phyloP scores from a whole-genome alignment of 768 basidiomycete species.

The Mycena galericulata region DNA sequence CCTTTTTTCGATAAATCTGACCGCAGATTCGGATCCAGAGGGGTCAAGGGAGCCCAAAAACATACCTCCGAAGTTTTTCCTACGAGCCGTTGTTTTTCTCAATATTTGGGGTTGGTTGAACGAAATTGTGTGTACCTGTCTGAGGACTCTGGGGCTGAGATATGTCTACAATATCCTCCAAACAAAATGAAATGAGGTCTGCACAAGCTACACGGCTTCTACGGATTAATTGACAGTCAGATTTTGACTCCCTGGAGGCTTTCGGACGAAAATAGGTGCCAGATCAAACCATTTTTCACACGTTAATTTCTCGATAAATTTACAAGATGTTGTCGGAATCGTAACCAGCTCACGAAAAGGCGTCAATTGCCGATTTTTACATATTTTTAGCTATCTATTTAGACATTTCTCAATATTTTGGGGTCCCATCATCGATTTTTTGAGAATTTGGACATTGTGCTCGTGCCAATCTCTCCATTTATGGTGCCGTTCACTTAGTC shows the following conservation, averaged over 20 bases:
- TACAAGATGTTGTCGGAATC: neutral
- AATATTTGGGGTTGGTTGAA: constrained; percentile 1
- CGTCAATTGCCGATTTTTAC: constrained; percentile 39
- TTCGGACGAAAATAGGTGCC: neutral
- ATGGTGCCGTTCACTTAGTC: neutral
- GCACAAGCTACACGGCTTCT: neutral
- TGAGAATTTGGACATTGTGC: neutral
- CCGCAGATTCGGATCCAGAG: no score
- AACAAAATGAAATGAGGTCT: neutral
- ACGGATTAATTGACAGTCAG: neutral
- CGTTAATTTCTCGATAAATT: neutral
- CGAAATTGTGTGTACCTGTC: constrained; percentile 10
- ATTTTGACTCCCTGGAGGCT: neutral
- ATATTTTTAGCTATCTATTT: constrained; percentile 36
- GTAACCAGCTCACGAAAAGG: constrained; percentile 31
- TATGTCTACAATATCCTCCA: neutral
- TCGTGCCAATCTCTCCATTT: constrained; percentile 17
- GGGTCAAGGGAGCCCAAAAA: neutral
- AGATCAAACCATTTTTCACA: constrained; percentile 2
- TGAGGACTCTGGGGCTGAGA: neutral
- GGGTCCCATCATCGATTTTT: neutral
- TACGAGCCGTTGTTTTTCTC: constrained; percentile 8
- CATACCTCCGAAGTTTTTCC: constrained; percentile 11
- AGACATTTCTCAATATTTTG: constrained; percentile 35
- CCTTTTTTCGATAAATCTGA: no score